A percentile compares a stretch with the other conserved stretches of the same genome.
These are phyloP conservation scores for Eremomyces bilateralis DNA, from an alignment of 495 filamentous ascomycete genomes.

Conservation along the genomic window DNA sequence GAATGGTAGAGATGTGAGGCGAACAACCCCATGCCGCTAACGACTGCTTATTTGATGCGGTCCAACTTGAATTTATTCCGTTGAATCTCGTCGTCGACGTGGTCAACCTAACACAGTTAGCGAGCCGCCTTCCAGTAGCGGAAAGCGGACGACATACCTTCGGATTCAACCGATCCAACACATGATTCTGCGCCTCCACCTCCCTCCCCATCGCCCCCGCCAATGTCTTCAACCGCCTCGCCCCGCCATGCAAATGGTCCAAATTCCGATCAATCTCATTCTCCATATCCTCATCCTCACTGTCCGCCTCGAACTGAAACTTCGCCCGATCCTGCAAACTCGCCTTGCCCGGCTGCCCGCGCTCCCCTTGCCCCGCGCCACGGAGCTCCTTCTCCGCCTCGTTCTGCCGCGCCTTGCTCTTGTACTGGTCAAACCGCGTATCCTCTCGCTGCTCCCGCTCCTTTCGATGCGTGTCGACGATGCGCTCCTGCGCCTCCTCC, in stretches of 20 bases:
- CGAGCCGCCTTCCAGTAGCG: background rate
- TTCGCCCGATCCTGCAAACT: conserved; percentile 46
- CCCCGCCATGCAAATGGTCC: conserved; percentile 25
- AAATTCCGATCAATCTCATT: conserved; percentile 22
- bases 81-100: conserved; percentile 48
- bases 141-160: conserved; percentile 28
- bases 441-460: conserved; percentile 49
- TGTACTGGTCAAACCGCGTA: conserved; percentile 41
- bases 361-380: conserved; percentile 8
- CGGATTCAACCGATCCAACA: conserved; percentile 46
- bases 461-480: conserved; percentile 35
- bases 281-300: conserved; percentile 58
- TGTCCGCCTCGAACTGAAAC: conserved; percentile 62
- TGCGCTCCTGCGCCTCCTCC: conserved; percentile 34
- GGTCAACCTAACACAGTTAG: conserved; percentile 20
- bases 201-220: conserved; percentile 50
- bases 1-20: no score
- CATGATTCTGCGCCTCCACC: conserved; percentile 51
- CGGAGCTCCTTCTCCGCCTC: conserved; percentile 31
- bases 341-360: conserved; percentile 16
- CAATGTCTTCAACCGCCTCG: conserved; percentile 39
- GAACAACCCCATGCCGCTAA: no score
- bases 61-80: conserved; percentile 44
- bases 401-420: conserved; percentile 34
- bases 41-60: conserved; percentile 22